Conservation (phyloP, 169 alveolate genomes). For the Cryptosporidium sp. region DNA sequence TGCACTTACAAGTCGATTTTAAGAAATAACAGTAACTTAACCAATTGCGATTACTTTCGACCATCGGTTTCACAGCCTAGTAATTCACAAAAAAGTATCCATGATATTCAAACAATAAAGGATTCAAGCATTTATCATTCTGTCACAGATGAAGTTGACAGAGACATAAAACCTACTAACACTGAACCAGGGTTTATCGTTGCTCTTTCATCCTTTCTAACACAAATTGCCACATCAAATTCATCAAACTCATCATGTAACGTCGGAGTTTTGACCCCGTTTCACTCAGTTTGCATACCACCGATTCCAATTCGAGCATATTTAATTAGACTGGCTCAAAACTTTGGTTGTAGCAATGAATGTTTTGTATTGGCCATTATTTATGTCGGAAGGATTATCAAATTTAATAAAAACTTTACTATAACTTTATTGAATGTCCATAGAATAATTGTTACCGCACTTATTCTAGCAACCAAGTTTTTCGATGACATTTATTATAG, state of each 20-base stretch:
- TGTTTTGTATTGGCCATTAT: slow-evolving; percentile 88
- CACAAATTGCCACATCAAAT: slow-evolving; percentile 79
- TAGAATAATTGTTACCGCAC: slow-evolving; percentile 90
- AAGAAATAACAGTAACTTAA: background rate
- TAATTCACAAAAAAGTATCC: background rate
- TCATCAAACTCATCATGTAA: slow-evolving; percentile 55
- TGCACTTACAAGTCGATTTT: slow-evolving; percentile 2
- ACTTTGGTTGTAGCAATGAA: slow-evolving; percentile 89
- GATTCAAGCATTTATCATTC: background rate
- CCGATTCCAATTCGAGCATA: slow-evolving; percentile 87
- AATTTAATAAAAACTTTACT: slow-evolving; percentile 81
- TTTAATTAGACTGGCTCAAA: slow-evolving; percentile 86
- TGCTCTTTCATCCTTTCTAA: slow-evolving; percentile 77
- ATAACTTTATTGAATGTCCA: slow-evolving; percentile 87
- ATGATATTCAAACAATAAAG: background rate
- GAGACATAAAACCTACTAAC: background rate
- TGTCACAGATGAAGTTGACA: background rate
- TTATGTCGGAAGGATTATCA: slow-evolving; percentile 86
- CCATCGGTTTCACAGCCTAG: background rate
- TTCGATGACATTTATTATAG: slow-evolving; percentile 92
- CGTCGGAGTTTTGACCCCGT: slow-evolving; percentile 84
- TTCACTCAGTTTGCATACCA: slow-evolving; percentile 89
- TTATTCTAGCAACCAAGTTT: slow-evolving; percentile 92
- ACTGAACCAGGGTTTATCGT: slow-evolving; percentile 81
- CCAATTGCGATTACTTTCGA: slow-evolving; percentile 1